Evolutionary conservation across 1,139 yeast species (phyloP), one percentile per base, ranked within the genome.

Genomic region (Tardiomyces digboiensis): DNA sequence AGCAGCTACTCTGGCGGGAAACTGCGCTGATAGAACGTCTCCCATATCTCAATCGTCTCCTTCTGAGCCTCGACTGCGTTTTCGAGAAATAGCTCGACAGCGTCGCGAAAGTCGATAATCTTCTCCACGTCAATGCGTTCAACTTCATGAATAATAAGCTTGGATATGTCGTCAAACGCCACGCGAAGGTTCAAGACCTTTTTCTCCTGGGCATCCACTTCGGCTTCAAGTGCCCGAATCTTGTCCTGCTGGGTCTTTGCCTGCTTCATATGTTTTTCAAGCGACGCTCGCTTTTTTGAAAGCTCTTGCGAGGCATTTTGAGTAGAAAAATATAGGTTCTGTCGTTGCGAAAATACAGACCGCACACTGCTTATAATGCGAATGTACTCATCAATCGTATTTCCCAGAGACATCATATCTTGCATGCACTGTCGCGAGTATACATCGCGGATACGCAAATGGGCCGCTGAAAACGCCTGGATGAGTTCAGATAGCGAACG

Each of bases 21-120:
- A 42, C 41, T 40, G 20, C 51, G 49, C 14, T 61, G 54, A 48
- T 65, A 65, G 46, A 65, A 91, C 0, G 96, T 84, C 65, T 91
- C 97, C 94, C 97, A 91, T 26, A 86, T 65, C 64, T 91, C 98
- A 53, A 91, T 91, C 26, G 91, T 80, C 61, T 88, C 97, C 66
- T 91, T 93, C 62, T 91, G 98, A 16, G 91, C 75, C 64, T 91
- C 98, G 42, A 89, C 85, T 20, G 94, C 79, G 47, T 93, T 79
- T 62, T 93, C 98, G 58, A 94, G 74, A 56, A 80, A 89, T 19
- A 89, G 81, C 64, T 91, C 99, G 47, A 91, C 87, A 50, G 89
- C 77, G 57, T 86, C 85, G 57, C 96, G 76, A 64, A 93, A 88
- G 57, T 91, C 98, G 41, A 76, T 80, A 41, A 88, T 76, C 57